Percentiles rank a stretch among this genome's conserved stretches.
phyloP scores from a whole-genome alignment of 2,329 filamentous ascomycete genomes.

The Cercospora sp. region DNA sequence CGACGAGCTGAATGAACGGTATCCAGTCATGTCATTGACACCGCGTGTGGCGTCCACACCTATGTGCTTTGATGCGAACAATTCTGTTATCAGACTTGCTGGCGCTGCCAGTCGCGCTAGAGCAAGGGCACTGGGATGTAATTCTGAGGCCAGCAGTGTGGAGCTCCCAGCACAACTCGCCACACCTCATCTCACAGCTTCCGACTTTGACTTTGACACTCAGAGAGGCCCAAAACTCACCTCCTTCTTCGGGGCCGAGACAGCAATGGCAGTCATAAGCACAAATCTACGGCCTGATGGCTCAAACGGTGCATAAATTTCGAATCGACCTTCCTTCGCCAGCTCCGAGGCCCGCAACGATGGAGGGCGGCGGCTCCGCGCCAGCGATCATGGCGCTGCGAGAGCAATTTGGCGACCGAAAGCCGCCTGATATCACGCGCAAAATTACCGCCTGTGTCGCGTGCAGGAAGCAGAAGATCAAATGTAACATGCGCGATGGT shows the following conservation, averaged over 20 bases:
- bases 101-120: neutral
- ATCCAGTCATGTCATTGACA: neutral
- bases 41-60: neutral
- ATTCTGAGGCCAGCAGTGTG: neutral
- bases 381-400: conserved; percentile 25
- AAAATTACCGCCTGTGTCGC: conserved; percentile 44
- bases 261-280: neutral
- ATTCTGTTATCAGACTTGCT: neutral
- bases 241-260: conserved; percentile 8
- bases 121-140: neutral
- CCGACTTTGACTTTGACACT: neutral
- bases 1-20: neutral
- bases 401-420: conserved; percentile 27
- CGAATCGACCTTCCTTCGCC: neutral
- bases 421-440: conserved; percentile 33
- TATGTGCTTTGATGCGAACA: neutral
- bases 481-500: conserved; percentile 45
- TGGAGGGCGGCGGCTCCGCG: conserved; percentile 22
- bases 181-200: conserved; percentile 4
- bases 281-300: neutral
- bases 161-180: neutral
- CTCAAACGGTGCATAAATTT: neutral
- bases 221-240: neutral
- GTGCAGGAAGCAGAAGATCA: conserved; percentile 46
- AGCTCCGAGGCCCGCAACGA: neutral